Percentiles rank a stretch among this genome's conserved stretches.
Conservation (phyloP, 176 grass and related monocot genomes). For the Eragrostis nindensis region DNA sequence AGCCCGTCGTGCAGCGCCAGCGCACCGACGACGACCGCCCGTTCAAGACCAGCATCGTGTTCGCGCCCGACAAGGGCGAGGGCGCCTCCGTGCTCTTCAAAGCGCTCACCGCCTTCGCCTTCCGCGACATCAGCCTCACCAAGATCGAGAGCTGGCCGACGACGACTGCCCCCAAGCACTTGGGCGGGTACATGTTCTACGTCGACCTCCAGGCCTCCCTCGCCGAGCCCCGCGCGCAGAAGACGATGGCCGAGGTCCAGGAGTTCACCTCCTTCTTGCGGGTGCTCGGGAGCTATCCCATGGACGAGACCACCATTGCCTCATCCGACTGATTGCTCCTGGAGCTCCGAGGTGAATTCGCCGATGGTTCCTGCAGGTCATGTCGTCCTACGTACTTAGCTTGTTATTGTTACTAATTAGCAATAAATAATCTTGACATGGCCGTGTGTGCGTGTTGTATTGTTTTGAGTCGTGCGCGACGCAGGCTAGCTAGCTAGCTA, state of each 20-base stretch:
- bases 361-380: slow-evolving; percentile 33
- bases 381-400: slow-evolving; percentile 47
- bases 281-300: slow-evolving; percentile 90
- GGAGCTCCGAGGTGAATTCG: slow-evolving; percentile 17
- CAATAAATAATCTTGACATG: no score
- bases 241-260: slow-evolving; percentile 87
- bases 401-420: no score
- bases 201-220: slow-evolving; percentile 87
- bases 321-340: slow-evolving; percentile 41
- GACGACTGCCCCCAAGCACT: slow-evolving; percentile 80
- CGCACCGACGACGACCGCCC: slow-evolving; percentile 91
- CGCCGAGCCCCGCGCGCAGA: slow-evolving; percentile 83
- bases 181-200: slow-evolving; percentile 99
- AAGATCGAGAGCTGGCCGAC: slow-evolving; percentile 95
- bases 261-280: slow-evolving; percentile 90
- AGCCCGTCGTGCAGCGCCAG: slow-evolving; percentile 89
- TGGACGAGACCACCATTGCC: slow-evolving; percentile 78
- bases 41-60: slow-evolving; percentile 98
- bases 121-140: slow-evolving; percentile 82
- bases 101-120: slow-evolving; percentile 84
- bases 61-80: slow-evolving; percentile 77
- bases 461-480: no score
- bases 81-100: slow-evolving; percentile 92
- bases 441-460: no score
- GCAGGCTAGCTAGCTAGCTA: no score